Percentiles rank a stretch among this genome's conserved stretches.
phyloP scores from a whole-genome alignment of 495 filamentous ascomycete genomes.

The Pyrenopolyporus hunteri region DNA sequence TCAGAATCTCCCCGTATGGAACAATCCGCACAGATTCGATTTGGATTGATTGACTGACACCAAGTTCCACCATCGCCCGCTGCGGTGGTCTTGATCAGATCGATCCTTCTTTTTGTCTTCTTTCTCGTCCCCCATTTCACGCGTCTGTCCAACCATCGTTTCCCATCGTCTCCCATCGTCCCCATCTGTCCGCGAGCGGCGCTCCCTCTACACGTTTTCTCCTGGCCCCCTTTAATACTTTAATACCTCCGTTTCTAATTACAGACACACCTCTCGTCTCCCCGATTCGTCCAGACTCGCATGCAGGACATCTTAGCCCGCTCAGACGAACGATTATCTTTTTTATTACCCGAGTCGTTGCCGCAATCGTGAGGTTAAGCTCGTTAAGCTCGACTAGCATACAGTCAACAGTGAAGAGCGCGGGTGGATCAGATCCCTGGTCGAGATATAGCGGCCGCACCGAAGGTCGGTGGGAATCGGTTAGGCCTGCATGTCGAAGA shows the following conservation, averaged over 20 bases:
- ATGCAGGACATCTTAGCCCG: neutral
- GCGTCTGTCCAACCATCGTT: neutral
- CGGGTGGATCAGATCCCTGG: neutral
- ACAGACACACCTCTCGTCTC: neutral
- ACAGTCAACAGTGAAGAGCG: constrained; percentile 4
- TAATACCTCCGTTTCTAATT: constrained; percentile 28
- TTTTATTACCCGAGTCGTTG: neutral
- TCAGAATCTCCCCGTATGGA: neutral
- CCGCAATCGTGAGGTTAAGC: neutral
- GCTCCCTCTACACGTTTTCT: constrained; percentile 14
- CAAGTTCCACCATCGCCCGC: neutral
- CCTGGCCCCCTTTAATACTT: constrained; percentile 10
- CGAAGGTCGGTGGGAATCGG: constrained; percentile 4
- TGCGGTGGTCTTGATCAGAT: neutral
- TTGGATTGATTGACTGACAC: too few species aligned
- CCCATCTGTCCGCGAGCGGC: constrained; percentile 24
- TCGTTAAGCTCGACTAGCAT: too few species aligned
- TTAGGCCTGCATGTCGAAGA: neutral
- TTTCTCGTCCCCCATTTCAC: neutral
- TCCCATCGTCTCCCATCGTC: neutral
- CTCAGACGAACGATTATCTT: constrained; percentile 6
- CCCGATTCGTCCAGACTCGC: constrained; percentile 11
- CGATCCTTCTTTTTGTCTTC: constrained; percentile 1
- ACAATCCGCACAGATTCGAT: neutral
- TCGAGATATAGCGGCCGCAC: neutral